These are phyloP conservation scores for Entrophospora sp. DNA, from an alignment of 192 early-diverging fungal species.

Conservation along the genomic window DNA sequence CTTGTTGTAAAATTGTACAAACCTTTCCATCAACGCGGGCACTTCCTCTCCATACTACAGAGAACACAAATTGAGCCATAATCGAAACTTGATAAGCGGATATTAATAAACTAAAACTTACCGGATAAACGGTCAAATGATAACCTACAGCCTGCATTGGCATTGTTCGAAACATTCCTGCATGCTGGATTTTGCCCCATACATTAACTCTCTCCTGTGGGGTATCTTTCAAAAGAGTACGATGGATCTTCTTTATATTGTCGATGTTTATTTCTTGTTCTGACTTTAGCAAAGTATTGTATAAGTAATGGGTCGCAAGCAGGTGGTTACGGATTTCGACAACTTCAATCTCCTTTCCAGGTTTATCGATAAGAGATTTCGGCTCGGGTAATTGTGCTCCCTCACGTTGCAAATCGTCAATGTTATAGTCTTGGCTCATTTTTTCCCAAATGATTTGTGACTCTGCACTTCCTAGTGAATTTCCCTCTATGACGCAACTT, in stretches of 20 bases:
- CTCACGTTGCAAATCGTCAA: slow-evolving; percentile 5
- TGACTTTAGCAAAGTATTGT: slow-evolving; percentile 9
- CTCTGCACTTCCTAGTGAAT: slow-evolving; percentile 8
- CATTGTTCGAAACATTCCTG: slow-evolving; percentile 15
- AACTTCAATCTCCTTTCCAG: slow-evolving; percentile 12
- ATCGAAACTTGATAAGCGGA: background rate
- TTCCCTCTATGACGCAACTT: slow-evolving; percentile 13
- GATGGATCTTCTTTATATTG: slow-evolving; percentile 9
- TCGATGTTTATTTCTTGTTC: slow-evolving; percentile 8
- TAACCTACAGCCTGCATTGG: slow-evolving; percentile 14
- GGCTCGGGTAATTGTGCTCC: background rate
- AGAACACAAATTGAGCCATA: slow-evolving; percentile 3
- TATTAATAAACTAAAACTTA: slow-evolving; percentile 8
- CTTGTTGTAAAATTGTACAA: slow-evolving; percentile 4
- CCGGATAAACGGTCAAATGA: slow-evolving; percentile 16
- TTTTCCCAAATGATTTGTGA: slow-evolving; percentile 4
- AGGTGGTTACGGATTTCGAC: slow-evolving; percentile 14
- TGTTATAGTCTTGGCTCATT: slow-evolving; percentile 6
- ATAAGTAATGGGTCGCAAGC: background rate
- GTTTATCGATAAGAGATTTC: slow-evolving; percentile 18
- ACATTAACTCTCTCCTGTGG: background rate
- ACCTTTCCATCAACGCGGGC: background rate
- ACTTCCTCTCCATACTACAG: slow-evolving; percentile 10
- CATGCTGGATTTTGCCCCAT: slow-evolving; percentile 3
- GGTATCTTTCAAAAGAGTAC: slow-evolving; percentile 6